phyloP scores from a whole-genome alignment of 129 eudicot species.

The Flaveria bidentis region DNA sequence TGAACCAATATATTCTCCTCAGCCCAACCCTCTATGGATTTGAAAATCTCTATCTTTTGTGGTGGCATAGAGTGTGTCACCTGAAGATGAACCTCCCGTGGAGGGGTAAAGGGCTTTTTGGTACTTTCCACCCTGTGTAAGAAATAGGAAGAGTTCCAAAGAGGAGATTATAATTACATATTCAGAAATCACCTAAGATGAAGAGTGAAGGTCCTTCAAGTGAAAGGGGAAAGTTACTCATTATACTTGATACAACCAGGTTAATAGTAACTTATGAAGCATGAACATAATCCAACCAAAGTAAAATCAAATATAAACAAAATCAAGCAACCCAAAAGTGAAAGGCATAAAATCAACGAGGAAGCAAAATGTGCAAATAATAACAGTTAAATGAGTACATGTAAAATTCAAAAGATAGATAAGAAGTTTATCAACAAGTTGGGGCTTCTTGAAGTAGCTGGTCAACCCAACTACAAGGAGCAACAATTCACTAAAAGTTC shows the following conservation, averaged over 20 bases:
- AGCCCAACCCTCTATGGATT: conserved; percentile 79
- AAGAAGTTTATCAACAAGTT: background rate
- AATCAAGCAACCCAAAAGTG: background rate
- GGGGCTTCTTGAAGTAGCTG: conserved; percentile 20
- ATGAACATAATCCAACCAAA: background rate
- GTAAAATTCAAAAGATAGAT: background rate
- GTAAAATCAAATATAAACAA: background rate
- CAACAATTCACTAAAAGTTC: conserved; percentile 15
- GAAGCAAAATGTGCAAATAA: background rate
- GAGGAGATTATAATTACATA: background rate
- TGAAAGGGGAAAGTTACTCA: background rate
- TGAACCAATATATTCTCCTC: conserved; percentile 59
- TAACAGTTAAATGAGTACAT: background rate
- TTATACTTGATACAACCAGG: background rate
- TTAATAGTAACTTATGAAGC: background rate
- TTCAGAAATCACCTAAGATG: background rate
- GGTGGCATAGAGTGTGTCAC: conserved; percentile 92
- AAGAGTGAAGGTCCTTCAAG: background rate
- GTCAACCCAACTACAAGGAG: conserved; percentile 22
- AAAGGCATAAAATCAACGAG: background rate
- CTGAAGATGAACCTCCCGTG: conserved; percentile 77
- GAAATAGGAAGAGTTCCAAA: conserved; percentile 1
- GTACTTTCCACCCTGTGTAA: conserved; percentile 54
- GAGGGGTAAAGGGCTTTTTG: conserved; percentile 67
- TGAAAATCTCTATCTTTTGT: conserved; percentile 78